Evolutionary conservation across 2,329 filamentous ascomycete species (phyloP).

Genomic region (Podosphaera xanthii): DNA sequence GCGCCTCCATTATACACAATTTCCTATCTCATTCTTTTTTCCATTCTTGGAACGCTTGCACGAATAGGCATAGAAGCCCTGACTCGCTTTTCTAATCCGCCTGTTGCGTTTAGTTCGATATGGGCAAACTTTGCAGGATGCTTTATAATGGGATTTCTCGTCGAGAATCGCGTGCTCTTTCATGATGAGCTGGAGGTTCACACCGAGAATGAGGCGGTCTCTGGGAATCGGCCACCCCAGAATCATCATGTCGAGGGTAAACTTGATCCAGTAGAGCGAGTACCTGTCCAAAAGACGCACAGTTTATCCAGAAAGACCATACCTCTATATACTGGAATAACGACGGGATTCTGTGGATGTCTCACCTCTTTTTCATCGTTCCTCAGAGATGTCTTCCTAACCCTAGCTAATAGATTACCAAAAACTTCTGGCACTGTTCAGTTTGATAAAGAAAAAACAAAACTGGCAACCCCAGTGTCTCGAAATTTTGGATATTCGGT

Average conservation of each 20-base stretch:
- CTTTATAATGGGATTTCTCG: conserved; percentile 64
- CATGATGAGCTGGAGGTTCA: conserved; percentile 37
- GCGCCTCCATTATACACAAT: conserved; percentile 44
- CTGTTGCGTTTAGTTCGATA: conserved; percentile 48
- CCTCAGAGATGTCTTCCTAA: conserved; percentile 57
- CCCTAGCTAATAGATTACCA: conserved; percentile 50
- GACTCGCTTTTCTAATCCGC: conserved; percentile 57
- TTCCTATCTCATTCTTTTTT: conserved; percentile 68
- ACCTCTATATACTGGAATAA: conserved; percentile 67
- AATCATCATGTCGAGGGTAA: conserved; percentile 20
- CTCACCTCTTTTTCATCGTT: conserved; percentile 82
- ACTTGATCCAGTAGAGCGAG: conserved; percentile 17
- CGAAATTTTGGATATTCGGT: conserved; percentile 61
- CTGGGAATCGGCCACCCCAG: conserved; percentile 17
- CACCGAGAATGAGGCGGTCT: conserved; percentile 18
- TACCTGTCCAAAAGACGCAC: conserved; percentile 31
- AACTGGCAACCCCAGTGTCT: conserved; percentile 17
- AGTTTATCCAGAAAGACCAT: conserved; percentile 57
- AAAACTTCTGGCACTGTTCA: conserved; percentile 21
- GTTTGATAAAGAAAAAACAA: conserved; percentile 16
- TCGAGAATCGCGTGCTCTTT: conserved; percentile 58
- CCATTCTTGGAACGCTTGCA: conserved; percentile 63
- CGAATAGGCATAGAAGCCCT: conserved; percentile 60
- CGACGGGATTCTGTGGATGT: conserved; percentile 72
- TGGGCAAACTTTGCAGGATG: conserved; percentile 81